Conservation (phyloP, 164 flowering plant species). For the Nelumbo lutea region DNA sequence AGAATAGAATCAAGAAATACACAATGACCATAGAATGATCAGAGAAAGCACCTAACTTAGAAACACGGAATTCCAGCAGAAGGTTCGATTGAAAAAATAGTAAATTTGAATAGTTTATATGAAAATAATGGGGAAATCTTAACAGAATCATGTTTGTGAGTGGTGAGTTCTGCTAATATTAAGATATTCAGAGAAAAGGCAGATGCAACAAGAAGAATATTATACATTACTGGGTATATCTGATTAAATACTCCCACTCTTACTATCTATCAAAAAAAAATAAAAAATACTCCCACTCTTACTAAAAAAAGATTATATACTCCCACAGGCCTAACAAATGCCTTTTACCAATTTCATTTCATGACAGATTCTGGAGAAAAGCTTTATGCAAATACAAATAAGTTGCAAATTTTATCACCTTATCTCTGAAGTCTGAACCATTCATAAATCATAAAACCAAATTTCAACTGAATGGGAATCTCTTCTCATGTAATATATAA, state of each 20-base stretch:
- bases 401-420: neutral
- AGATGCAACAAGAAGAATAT: too few relatives aligned
- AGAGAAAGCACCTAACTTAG: neutral
- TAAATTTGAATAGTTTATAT: neutral
- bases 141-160: neutral
- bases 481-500: neutral
- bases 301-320: too few relatives aligned
- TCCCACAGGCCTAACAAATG: too few relatives aligned
- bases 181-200: too few relatives aligned
- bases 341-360: too few relatives aligned
- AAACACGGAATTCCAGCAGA: neutral
- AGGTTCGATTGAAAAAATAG: neutral
- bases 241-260: too few relatives aligned
- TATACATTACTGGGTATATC: too few relatives aligned
- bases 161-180: too few relatives aligned
- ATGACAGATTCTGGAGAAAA: neutral
- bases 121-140: neutral
- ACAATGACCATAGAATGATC: neutral
- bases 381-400: neutral
- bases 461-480: neutral
- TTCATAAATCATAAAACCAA: neutral
- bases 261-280: too few relatives aligned
- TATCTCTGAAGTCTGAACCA: neutral
- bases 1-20: neutral
- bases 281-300: too few relatives aligned